A percentile compares a stretch with the other conserved stretches of the same genome.
Conservation (phyloP, 805 yeast species). For the Wickerhamiella parazyma region DNA sequence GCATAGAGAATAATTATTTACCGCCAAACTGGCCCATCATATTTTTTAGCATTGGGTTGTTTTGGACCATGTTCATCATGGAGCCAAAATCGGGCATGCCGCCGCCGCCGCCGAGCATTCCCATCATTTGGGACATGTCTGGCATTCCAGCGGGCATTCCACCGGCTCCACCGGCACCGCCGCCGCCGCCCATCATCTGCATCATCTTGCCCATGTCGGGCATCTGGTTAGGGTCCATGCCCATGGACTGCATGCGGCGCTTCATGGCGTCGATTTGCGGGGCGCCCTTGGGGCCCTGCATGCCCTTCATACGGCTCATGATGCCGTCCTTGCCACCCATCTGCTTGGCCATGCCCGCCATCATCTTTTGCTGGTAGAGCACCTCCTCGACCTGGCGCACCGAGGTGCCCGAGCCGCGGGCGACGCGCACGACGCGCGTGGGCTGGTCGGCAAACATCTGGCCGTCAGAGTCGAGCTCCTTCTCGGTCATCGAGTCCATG, state of each 20-base stretch:
- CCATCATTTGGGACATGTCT: conserved; percentile 36
- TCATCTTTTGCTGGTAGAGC: conserved; percentile 77
- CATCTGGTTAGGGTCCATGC: conserved; percentile 33
- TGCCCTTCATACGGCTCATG: conserved; percentile 31
- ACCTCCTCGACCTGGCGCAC: conserved; percentile 90
- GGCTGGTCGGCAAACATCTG: conserved; percentile 67
- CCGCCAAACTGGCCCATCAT: conserved; percentile 28
- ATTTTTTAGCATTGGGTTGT: conserved; percentile 36
- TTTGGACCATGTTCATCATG: conserved; percentile 45
- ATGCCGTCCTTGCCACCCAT: conserved; percentile 43
- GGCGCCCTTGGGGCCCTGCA: conserved; percentile 27
- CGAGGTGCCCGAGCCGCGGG: conserved; percentile 86
- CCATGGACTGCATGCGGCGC: conserved; percentile 33
- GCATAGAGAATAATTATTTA: neutral
- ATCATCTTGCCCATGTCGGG: conserved; percentile 17
- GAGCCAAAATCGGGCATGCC: conserved; percentile 60
- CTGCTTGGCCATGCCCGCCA: conserved; percentile 82
- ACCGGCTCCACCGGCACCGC: conserved; percentile 29
- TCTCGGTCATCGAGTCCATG: conserved; percentile 90
- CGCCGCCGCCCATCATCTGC: conserved; percentile 34
- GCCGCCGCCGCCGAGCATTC: conserved; percentile 47
- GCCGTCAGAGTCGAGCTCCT: conserved; percentile 87
- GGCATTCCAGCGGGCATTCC: conserved; percentile 46
- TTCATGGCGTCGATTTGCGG: conserved; percentile 35
- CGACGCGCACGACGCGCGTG: conserved; percentile 73